Evolutionary conservation across 495 filamentous ascomycete genomes (phyloP).

Genomic region (Paragyromitra xinjiangensis): DNA sequence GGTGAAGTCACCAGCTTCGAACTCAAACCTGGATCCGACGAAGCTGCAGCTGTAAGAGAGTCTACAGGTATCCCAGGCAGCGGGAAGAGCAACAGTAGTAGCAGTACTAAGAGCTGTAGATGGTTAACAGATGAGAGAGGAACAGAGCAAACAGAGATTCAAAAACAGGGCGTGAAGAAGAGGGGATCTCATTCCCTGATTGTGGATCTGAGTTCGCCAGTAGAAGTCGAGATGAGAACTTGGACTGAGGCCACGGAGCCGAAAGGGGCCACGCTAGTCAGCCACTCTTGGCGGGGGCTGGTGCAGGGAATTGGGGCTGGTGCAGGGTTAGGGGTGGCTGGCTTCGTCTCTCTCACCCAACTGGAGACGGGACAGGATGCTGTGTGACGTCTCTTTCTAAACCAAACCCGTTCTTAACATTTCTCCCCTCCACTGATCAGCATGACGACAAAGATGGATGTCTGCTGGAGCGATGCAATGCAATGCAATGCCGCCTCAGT

Average conservation of each 20-base stretch:
- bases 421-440: background rate
- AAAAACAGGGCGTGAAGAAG: background rate
- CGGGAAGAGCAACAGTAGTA: slow-evolving; percentile 6
- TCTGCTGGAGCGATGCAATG: background rate
- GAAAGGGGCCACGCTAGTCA: slow-evolving; percentile 41
- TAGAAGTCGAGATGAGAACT: slow-evolving; percentile 17
- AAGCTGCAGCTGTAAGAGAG: slow-evolving; percentile 16
- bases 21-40: background rate
- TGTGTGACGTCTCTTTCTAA: background rate
- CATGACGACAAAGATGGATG: background rate
- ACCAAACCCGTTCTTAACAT: background rate
- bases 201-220: background rate
- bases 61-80: slow-evolving; percentile 3
- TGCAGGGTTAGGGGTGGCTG: background rate
- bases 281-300: slow-evolving; percentile 4
- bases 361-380: background rate
- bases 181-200: background rate
- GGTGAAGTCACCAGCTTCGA: slow-evolving; percentile 16
- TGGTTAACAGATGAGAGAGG: slow-evolving; percentile 2
- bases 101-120: background rate
- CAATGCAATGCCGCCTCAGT: background rate
- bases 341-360: background rate
- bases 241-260: slow-evolving; percentile 45
- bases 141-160: background rate
- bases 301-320: background rate